Percentiles rank a stretch among this genome's conserved stretches.
These are phyloP conservation scores for Amorphotheca resinae DNA, from an alignment of 495 filamentous ascomycete species.

Conservation along the genomic window DNA sequence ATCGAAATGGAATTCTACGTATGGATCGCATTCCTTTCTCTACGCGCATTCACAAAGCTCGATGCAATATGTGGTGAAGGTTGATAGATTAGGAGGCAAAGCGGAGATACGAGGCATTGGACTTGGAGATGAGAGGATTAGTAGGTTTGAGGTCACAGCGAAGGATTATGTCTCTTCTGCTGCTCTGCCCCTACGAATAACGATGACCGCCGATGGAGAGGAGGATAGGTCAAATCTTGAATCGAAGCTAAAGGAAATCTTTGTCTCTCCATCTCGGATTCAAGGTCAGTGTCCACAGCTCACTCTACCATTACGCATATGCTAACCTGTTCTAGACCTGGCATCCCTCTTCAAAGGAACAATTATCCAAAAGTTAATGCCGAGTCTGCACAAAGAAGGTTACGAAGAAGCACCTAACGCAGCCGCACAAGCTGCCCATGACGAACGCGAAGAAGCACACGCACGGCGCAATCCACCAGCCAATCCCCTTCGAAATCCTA, in stretches of 20 bases:
- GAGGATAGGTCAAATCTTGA: constrained; percentile 31
- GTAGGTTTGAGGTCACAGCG: constrained; percentile 58
- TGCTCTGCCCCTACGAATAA: constrained; percentile 36
- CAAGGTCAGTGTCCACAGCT: constrained; percentile 3
- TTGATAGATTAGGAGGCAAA: constrained; percentile 72
- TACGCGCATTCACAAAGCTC: constrained; percentile 86
- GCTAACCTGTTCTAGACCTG: constrained; percentile 15
- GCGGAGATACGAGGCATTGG: constrained; percentile 70
- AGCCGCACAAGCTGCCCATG: constrained; percentile 17
- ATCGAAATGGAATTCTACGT: constrained; percentile 60
- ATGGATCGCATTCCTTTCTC: constrained; percentile 61
- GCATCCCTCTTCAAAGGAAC: constrained; percentile 18
- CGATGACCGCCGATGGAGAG: constrained; percentile 20
- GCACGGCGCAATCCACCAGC: constrained; percentile 23
- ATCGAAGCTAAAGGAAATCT: constrained; percentile 48
- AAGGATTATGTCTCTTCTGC: constrained; percentile 60
- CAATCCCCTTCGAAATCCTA: constrained; percentile 42
- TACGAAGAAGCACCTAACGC: constrained; percentile 24
- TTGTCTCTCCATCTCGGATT: constrained; percentile 59
- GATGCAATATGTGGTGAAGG: constrained; percentile 70
- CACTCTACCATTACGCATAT: background rate
- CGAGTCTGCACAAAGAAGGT: constrained; percentile 20
- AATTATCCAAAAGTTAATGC: constrained; percentile 21
- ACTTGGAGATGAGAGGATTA: constrained; percentile 67
- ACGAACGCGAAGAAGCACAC: constrained; percentile 21